phyloP scores from a whole-genome alignment of 2,329 filamentous ascomycete genomes.

The Leptographium flavum region DNA sequence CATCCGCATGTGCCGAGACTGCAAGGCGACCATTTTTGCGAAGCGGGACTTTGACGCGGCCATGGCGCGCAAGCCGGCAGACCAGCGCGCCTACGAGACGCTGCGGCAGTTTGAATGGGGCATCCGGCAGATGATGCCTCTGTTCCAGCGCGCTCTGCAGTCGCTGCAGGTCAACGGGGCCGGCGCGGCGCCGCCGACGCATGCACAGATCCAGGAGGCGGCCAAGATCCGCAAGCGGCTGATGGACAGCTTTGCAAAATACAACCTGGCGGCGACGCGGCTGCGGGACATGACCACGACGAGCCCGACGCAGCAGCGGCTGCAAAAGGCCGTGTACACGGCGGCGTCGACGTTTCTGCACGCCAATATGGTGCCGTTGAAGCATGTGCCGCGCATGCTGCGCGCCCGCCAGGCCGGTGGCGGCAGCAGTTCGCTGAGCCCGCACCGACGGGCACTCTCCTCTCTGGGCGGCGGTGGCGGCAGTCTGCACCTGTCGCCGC shows the following conservation, averaged over 20 bases:
- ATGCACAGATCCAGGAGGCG: constrained; percentile 66
- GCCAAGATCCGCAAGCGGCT: constrained; percentile 80
- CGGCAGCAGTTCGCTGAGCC: not conserved
- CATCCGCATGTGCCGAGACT: constrained; percentile 85
- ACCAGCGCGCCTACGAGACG: constrained; percentile 71
- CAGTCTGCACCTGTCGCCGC: constrained; percentile 20
- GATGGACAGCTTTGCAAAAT: constrained; percentile 80
- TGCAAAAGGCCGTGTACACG: constrained; percentile 72
- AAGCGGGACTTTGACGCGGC: constrained; percentile 67
- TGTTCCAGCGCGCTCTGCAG: constrained; percentile 65
- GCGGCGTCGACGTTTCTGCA: constrained; percentile 75
- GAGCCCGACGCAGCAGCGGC: constrained; percentile 54
- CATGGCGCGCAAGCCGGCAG: constrained; percentile 50
- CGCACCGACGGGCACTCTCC: constrained; percentile 17
- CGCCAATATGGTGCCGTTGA: constrained; percentile 80
- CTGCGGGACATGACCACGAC: constrained; percentile 65
- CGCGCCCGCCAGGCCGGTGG: constrained; percentile 24
- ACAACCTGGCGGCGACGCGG: constrained; percentile 66
- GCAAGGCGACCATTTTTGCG: constrained; percentile 46
- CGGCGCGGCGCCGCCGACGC: constrained; percentile 30
- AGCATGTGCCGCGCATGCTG: constrained; percentile 55
- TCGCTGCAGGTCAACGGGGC: constrained; percentile 45
- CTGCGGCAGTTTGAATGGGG: constrained; percentile 77
- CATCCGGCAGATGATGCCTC: constrained; percentile 66
- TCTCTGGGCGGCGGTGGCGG: constrained; percentile 10